These are phyloP conservation scores for Ramalina intermedia DNA, from an alignment of 495 filamentous ascomycete species.

Conservation along the genomic window DNA sequence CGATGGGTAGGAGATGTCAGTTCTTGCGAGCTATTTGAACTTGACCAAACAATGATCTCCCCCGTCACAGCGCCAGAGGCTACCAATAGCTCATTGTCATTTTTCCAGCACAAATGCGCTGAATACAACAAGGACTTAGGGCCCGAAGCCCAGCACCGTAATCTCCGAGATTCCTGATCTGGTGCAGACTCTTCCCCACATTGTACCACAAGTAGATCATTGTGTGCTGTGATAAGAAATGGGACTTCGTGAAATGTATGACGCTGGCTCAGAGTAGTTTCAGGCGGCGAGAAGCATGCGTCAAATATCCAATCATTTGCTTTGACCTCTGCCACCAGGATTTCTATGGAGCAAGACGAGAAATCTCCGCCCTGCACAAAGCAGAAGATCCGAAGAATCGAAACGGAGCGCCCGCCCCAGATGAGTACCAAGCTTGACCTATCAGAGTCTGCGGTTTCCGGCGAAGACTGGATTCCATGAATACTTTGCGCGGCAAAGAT, in stretches of 20 bases:
- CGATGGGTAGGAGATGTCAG: constrained; percentile 4
- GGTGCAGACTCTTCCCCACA: constrained; percentile 2
- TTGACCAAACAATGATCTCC: constrained; percentile 83
- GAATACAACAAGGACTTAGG: constrained; percentile 82
- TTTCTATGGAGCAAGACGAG: background rate
- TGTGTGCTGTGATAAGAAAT: constrained; percentile 70
- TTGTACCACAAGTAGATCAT: constrained; percentile 45
- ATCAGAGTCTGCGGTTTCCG: background rate
- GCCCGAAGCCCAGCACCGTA: constrained; percentile 41
- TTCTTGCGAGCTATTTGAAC: constrained; percentile 14
- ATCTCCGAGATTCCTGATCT: constrained; percentile 13
- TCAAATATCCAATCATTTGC: constrained; percentile 76
- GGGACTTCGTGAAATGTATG: constrained; percentile 14
- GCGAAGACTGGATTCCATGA: constrained; percentile 45
- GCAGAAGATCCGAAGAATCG: constrained; percentile 6
- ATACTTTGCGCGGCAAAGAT: constrained; percentile 52
- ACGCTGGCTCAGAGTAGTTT: constrained; percentile 11
- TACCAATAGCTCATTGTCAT: constrained; percentile 45
- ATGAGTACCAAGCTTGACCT: constrained; percentile 24
- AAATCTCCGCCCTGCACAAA: background rate
- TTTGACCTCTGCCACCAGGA: constrained; percentile 12
- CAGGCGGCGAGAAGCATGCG: constrained; percentile 37
- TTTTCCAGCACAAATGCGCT: constrained; percentile 52
- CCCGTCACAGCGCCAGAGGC: constrained; percentile 88
- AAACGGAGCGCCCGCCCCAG: constrained; percentile 38